phyloP scores from a whole-genome alignment of 768 basidiomycete genomes.

The Auriscalpium orientale region DNA sequence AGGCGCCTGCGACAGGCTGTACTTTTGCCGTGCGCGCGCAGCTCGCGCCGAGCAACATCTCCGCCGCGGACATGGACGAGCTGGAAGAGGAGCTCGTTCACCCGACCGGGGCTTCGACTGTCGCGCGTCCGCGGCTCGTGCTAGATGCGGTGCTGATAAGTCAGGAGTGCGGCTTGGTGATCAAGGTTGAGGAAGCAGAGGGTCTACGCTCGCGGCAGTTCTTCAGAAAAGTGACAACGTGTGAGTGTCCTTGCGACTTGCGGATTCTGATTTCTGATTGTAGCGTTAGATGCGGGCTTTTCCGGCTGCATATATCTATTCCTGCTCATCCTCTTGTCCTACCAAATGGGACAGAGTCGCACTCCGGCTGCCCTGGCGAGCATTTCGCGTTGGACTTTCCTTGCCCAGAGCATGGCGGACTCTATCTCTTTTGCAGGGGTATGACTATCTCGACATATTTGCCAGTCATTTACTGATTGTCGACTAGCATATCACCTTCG shows the following conservation, averaged over 20 bases:
- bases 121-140: conserved; percentile 44
- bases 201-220: conserved; percentile 44
- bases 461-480: neutral
- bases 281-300: conserved; percentile 57
- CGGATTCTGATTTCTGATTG: neutral
- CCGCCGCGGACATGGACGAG: conserved; percentile 52
- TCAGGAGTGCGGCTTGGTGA: conserved; percentile 71
- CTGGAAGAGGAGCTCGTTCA: conserved; percentile 67
- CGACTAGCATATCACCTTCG: conserved; percentile 70
- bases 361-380: conserved; percentile 75
- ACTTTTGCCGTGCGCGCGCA: conserved; percentile 63
- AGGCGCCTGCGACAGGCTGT: conserved; percentile 34
- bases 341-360: conserved; percentile 68
- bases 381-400: conserved; percentile 78
- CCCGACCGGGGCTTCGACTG: conserved; percentile 65
- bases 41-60: conserved; percentile 45
- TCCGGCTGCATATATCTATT: conserved; percentile 59
- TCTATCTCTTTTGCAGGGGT: conserved; percentile 76
- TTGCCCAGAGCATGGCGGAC: conserved; percentile 73
- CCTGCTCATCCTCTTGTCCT: conserved; percentile 59
- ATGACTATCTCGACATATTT: conserved; percentile 10
- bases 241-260: conserved; percentile 18
- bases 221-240: conserved; percentile 39
- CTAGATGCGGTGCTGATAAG: conserved; percentile 67
- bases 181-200: conserved; percentile 54